phyloP scores from a whole-genome alignment of 805 yeast species.

The Candida vaughaniae region DNA sequence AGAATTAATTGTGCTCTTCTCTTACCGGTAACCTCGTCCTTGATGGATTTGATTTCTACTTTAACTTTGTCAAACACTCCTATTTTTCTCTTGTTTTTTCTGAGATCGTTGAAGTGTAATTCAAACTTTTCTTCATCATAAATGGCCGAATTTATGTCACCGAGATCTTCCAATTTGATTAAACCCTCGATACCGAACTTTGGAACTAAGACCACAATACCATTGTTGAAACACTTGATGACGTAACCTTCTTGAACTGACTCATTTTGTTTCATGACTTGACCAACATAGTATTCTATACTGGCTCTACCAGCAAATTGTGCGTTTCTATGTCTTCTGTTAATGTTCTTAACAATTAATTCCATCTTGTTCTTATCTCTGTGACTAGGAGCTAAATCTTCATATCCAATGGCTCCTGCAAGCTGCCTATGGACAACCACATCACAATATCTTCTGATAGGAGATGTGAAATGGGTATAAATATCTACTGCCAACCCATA shows the following conservation, averaged over 20 bases:
- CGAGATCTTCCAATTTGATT: slow-evolving; percentile 75
- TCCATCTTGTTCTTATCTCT: slow-evolving; percentile 92
- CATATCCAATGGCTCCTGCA: slow-evolving; percentile 98
- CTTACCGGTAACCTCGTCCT: slow-evolving; percentile 88
- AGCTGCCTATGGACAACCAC: slow-evolving; percentile 95
- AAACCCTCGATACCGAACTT: slow-evolving; percentile 94
- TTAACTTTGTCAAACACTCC: slow-evolving; percentile 81
- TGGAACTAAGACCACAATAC: slow-evolving; percentile 92
- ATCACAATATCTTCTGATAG: slow-evolving; percentile 97
- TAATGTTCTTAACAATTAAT: slow-evolving; percentile 80
- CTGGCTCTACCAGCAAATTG: slow-evolving; percentile 99
- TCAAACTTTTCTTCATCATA: slow-evolving; percentile 80
- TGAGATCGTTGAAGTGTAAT: slow-evolving; percentile 53
- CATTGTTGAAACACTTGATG: slow-evolving; percentile 89
- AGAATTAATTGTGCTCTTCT: slow-evolving; percentile 80
- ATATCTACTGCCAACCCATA: slow-evolving; percentile 97
- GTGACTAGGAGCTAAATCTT: slow-evolving; percentile 74
- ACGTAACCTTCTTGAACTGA: slow-evolving; percentile 84
- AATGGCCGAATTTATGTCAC: slow-evolving; percentile 58
- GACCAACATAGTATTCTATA: slow-evolving; percentile 97
- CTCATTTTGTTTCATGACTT: slow-evolving; percentile 86
- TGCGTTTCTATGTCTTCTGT: slow-evolving; percentile 93
- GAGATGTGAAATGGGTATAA: slow-evolving; percentile 97
- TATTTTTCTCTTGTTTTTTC: slow-evolving; percentile 48
- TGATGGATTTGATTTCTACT: slow-evolving; percentile 76